A percentile compares a stretch with the other conserved stretches of the same genome.
phyloP scores from a whole-genome alignment of 2,329 filamentous ascomycete species.

The Neonectria neomacrospora region DNA sequence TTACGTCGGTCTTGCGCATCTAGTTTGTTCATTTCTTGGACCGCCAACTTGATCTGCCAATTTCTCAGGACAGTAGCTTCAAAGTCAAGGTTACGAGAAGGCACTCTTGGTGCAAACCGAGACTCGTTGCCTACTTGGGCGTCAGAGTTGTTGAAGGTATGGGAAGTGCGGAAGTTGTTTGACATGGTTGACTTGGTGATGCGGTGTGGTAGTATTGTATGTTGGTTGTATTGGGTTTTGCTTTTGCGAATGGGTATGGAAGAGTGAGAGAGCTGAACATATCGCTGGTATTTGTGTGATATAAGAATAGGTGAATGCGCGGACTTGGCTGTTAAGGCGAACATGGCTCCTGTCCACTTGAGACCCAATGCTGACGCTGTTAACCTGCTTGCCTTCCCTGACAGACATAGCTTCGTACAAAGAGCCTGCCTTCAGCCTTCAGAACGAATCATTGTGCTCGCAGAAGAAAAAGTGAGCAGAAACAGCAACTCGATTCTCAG shows the following conservation, averaged over 20 bases:
- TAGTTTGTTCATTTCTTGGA: neutral
- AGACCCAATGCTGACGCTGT: neutral
- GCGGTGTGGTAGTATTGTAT: neutral
- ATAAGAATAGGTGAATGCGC: neutral
- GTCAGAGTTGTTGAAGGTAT: neutral
- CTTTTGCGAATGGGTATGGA: neutral
- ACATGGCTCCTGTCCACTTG: neutral
- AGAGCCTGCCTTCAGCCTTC: neutral
- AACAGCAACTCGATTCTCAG: neutral
- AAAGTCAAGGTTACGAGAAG: neutral
- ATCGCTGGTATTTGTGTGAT: neutral
- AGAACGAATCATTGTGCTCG: neutral
- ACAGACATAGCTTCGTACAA: neutral
- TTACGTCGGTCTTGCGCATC: neutral
- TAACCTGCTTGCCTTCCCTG: neutral
- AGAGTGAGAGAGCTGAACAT: neutral
- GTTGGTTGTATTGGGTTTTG: neutral
- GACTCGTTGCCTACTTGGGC: neutral
- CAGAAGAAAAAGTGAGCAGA: neutral
- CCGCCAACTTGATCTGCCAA: neutral
- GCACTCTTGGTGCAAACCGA: neutral
- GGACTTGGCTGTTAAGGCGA: neutral
- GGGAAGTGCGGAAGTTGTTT: neutral
- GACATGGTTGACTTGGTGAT: neutral
- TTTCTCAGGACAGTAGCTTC: slow-evolving; percentile 3